A percentile compares a stretch with the other conserved stretches of the same genome.
Conservation (phyloP, 2,329 filamentous ascomycete species). For the Neonectria hederae region DNA sequence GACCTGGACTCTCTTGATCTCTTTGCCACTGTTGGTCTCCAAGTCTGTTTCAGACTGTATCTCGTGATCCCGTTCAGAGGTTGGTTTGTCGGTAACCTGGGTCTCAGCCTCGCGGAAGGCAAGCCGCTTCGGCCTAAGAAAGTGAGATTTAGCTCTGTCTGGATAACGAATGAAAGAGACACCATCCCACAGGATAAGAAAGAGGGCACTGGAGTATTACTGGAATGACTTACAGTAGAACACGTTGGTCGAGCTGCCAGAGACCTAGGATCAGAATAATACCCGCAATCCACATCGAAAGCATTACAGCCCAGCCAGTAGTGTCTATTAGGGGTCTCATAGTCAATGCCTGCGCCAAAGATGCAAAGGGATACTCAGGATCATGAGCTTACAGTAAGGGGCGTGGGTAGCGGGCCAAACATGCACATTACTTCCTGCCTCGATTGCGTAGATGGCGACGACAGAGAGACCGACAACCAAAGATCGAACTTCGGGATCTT, state of each 20-base stretch:
- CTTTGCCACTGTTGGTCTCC: not conserved
- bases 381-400: slow-evolving; percentile 14
- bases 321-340: not conserved
- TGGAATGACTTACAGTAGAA: not conserved
- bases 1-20: not conserved
- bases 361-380: too few species aligned
- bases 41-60: not conserved
- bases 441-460: slow-evolving; percentile 26
- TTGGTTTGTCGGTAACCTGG: not conserved
- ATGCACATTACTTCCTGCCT: slow-evolving; percentile 14
- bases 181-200: not conserved
- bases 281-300: slow-evolving; percentile 15
- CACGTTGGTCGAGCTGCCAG: slow-evolving; percentile 7
- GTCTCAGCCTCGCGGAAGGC: not conserved
- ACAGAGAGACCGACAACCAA: slow-evolving; percentile 21
- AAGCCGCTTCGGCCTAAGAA: not conserved
- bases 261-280: slow-evolving; percentile 5
- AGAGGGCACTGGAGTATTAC: too few species aligned
- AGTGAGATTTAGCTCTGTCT: not conserved
- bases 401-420: slow-evolving; percentile 22
- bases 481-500: slow-evolving; percentile 24
- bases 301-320: slow-evolving; percentile 17
- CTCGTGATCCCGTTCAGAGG: not conserved
- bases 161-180: not conserved
- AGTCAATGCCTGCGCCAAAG: not conserved